Evolutionary conservation across 2,329 filamentous ascomycete species (phyloP).

Genomic region (Stagonosporopsis chrysanthemi): DNA sequence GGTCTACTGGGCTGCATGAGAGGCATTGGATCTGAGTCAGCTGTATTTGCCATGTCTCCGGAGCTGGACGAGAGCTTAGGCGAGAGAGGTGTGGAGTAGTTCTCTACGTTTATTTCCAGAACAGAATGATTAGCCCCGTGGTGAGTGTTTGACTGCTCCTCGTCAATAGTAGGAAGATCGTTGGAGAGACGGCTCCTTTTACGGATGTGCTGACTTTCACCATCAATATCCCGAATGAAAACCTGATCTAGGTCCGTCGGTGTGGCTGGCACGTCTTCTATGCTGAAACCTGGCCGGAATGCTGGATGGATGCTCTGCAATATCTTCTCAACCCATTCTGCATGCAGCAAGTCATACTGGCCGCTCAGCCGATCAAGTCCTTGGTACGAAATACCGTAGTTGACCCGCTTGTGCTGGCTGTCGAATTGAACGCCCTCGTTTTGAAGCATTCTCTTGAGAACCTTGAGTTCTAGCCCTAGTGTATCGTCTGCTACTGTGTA

Average conservation of each 20-base stretch:
- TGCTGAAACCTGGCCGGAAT: not conserved
- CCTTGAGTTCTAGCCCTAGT: conserved; percentile 8
- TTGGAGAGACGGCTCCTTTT: not conserved
- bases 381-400: not conserved
- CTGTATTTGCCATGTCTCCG: not conserved
- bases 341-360: not conserved
- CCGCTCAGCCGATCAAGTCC: conserved; percentile 6
- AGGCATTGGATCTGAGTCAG: not conserved
- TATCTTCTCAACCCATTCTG: conserved; percentile 1
- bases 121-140: not conserved
- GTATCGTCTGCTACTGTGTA: not conserved
- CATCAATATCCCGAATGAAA: not conserved
- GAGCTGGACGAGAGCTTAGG: not conserved
- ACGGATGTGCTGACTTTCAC: not conserved
- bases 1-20: not conserved
- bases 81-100: not conserved
- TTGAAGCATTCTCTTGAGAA: conserved; percentile 12
- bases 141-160: not conserved
- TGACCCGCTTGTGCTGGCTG: conserved; percentile 7
- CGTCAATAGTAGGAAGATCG: not conserved
- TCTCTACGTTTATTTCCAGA: not conserved
- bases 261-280: not conserved
- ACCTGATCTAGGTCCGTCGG: not conserved
- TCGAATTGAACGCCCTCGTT: conserved; percentile 22
- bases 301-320: not conserved